These are phyloP conservation scores for Saccharomycopsis oosterbeekiorum DNA, from an alignment of 805 yeast genomes.

Conservation along the genomic window DNA sequence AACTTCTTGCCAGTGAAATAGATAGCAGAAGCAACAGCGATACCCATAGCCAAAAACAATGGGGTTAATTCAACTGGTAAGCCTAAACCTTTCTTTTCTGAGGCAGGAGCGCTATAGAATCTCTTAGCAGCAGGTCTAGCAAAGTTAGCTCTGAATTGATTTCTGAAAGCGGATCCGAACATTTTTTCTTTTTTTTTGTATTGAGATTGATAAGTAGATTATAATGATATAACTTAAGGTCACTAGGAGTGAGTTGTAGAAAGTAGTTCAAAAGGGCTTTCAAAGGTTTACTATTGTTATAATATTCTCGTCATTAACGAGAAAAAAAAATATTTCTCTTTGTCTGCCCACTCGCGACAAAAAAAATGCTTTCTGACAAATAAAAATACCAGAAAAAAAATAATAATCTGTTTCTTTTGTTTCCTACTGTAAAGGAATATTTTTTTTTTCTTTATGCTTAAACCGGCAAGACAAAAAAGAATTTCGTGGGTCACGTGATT, in stretches of 20 bases:
- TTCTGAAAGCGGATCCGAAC: conserved; percentile 14
- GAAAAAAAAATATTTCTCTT: not conserved
- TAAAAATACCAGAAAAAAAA: not conserved
- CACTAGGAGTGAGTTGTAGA: not conserved
- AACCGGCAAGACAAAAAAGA: too few species aligned
- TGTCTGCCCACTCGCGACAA: not conserved
- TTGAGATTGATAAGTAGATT: not conserved
- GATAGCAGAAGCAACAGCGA: conserved; percentile 31
- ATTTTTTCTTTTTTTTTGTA: not conserved
- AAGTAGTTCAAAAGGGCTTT: not conserved
- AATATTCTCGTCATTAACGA: not conserved
- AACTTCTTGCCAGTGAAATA: conserved; percentile 31
- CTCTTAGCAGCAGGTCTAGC: conserved; percentile 23
- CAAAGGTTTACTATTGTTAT: not conserved
- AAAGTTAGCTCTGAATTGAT: conserved; percentile 11
- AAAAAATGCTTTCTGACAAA: not conserved
- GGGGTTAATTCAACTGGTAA: conserved; percentile 35
- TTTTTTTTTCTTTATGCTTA: too few species aligned
- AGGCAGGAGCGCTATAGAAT: conserved; percentile 26
- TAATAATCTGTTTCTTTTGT: not conserved
- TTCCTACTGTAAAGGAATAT: too few species aligned
- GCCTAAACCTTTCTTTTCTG: conserved; percentile 19
- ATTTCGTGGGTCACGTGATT: not conserved
- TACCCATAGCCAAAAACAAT: conserved; percentile 33
- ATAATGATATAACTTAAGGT: not conserved